Evolutionary conservation across 1,284 basidiomycete genomes (phyloP), one percentile per base, ranked within the genome.

Genomic region (Sanguinoderma infundibulare): DNA sequence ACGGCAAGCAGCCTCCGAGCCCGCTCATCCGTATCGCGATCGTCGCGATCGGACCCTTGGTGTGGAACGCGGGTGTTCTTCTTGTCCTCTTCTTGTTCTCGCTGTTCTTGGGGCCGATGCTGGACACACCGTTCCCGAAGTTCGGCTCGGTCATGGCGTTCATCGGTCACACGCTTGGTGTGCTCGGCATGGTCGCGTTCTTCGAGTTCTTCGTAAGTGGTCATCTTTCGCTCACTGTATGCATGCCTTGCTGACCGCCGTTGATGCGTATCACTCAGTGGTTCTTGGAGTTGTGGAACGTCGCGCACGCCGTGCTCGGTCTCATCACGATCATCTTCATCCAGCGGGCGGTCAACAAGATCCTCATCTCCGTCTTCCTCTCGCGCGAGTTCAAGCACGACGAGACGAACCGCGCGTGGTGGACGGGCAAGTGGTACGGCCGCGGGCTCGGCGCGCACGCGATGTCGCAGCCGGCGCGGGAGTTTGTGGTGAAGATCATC

Each of bases 321-420:
- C 82, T 96, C 60, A 92, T 97, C 69, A 84, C 94, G 5, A 88
- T 94, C 60, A 92, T 96, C 64, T 85, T 87, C 59, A 92, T 98
- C 57, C 95, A 98, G 75, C 88, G 96, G 61, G 92, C 92, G 28
- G 79, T 98, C 67, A 91, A 95, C 85, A 98, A 98, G 81, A 83
- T 95, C 60, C 80, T 97, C 65, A 98, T 98, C 69, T 82, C 95
- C 1, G 89, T 96, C 58, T 94, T 96, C 85, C 81, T 98, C 44
- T 92, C 94, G 35, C 90, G 96, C 67, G 96, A 98, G 78, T 96
- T 97, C 85, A 98, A 98, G 80, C 94, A 97, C 72, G 96, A 98
- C 74, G 95, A 98, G 80, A 96, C 94, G 22, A 98, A 98, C 79
- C 85, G 95, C 35, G 95, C 95, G 9, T 98, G 95, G 95, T 98